Conservation (phyloP, 2,329 filamentous ascomycete species). For the Talaromyces albobiverticillius region DNA sequence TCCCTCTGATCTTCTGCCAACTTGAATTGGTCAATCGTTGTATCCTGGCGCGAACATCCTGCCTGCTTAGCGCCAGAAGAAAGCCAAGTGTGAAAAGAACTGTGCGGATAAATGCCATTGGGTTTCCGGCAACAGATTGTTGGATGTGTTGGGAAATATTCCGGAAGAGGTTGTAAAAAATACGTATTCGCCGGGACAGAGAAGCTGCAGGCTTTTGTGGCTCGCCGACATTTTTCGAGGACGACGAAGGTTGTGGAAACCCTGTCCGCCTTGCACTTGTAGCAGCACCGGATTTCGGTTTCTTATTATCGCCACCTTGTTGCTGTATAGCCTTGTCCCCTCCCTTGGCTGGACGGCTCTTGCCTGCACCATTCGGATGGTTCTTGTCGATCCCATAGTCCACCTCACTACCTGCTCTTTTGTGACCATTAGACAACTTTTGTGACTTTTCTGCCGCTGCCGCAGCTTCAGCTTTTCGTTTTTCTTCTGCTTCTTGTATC, state of each 20-base stretch:
- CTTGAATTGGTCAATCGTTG: slow-evolving; percentile 64
- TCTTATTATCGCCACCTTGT: slow-evolving; percentile 24
- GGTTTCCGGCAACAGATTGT: slow-evolving; percentile 53
- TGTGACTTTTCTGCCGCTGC: slow-evolving; percentile 39
- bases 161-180: slow-evolving; percentile 47
- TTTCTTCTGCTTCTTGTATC: slow-evolving; percentile 42
- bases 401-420: slow-evolving; percentile 61
- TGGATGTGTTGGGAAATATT: slow-evolving; percentile 50
- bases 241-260: slow-evolving; percentile 27
- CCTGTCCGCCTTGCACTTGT: slow-evolving; percentile 22
- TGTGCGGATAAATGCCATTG: slow-evolving; percentile 57
- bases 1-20: slow-evolving; percentile 79
- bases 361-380: slow-evolving; percentile 34
- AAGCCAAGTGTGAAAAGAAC: slow-evolving; percentile 79
- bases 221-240: slow-evolving; percentile 41
- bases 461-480: slow-evolving; percentile 33
- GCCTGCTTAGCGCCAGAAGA: slow-evolving; percentile 70
- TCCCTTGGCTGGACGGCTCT: slow-evolving; percentile 25
- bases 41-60: slow-evolving; percentile 71
- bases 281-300: slow-evolving; percentile 1
- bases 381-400: slow-evolving; percentile 67
- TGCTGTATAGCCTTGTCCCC: slow-evolving; percentile 25
- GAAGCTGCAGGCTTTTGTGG: slow-evolving; percentile 31
- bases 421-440: slow-evolving; percentile 29
- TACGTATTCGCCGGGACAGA: slow-evolving; percentile 37